Percentiles rank a stretch among this genome's conserved stretches.
These are phyloP conservation scores for Haplosporangium sp. DNA, from an alignment of 371 early-diverging fungal genomes.

Conservation along the genomic window DNA sequence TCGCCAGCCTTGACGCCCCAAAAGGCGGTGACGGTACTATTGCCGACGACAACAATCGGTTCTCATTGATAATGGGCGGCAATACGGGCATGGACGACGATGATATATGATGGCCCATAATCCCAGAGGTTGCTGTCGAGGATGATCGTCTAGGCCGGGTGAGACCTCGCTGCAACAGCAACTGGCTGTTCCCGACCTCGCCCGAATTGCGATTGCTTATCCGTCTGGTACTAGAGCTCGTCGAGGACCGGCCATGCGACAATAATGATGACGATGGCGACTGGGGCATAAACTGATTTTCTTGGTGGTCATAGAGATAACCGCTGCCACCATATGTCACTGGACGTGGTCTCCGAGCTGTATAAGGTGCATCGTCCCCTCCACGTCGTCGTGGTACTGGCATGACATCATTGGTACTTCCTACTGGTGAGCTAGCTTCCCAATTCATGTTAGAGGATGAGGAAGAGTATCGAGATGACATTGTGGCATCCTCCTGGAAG, in stretches of 20 bases:
- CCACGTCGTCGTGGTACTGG: conserved; percentile 34
- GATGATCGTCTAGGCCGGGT: conserved; percentile 42
- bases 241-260: conserved; percentile 22
- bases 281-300: conserved; percentile 43
- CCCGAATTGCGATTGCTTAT: conserved; percentile 37
- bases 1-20: conserved; percentile 23
- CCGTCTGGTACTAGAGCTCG: conserved; percentile 28
- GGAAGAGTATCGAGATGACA: conserved; percentile 1
- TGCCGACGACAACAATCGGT: conserved; percentile 31
- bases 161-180: conserved; percentile 34
- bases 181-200: conserved; percentile 27
- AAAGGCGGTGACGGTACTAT: conserved; percentile 36
- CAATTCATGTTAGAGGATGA: conserved; percentile 37
- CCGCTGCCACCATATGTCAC: conserved; percentile 53
- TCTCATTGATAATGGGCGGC: conserved; percentile 40
- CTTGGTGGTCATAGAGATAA: conserved; percentile 46
- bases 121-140: conserved; percentile 33
- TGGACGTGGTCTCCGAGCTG: conserved; percentile 42
- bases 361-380: conserved; percentile 37
- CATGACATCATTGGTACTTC: conserved; percentile 22
- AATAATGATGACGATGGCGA: conserved; percentile 32
- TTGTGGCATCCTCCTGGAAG: conserved; percentile 25
- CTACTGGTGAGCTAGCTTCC: conserved; percentile 28
- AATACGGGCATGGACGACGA: conserved; percentile 28
- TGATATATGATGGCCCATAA: conserved; percentile 18